Percentiles rank a stretch among this genome's conserved stretches.
Evolutionary conservation across 2,329 filamentous ascomycete species (phyloP).

Genomic region (Amauroascus niger): DNA sequence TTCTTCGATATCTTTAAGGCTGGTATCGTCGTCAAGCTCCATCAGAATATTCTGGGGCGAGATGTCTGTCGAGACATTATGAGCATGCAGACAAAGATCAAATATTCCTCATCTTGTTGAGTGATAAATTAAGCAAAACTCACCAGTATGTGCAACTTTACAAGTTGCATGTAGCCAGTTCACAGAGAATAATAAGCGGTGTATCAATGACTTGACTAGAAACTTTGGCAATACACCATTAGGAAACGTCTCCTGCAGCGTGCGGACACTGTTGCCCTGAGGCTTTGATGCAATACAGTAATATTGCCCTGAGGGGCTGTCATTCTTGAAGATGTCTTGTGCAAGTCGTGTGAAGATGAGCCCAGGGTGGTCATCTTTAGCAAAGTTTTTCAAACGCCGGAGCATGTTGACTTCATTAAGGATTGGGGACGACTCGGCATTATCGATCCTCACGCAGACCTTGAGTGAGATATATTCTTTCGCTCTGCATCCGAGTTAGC

Average conservation of each 20-base stretch:
- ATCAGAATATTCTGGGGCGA: slow-evolving; percentile 17
- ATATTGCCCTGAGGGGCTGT: slow-evolving; percentile 18
- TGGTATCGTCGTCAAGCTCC: slow-evolving; percentile 7
- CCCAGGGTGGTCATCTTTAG: slow-evolving; percentile 16
- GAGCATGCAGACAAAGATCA: too few relatives aligned
- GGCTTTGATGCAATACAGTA: slow-evolving; percentile 22
- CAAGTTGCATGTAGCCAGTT: slow-evolving; percentile 18
- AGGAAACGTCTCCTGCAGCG: slow-evolving; percentile 19
- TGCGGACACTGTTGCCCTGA: slow-evolving; percentile 22
- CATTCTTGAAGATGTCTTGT: slow-evolving; percentile 21
- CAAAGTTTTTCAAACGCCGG: slow-evolving; percentile 14
- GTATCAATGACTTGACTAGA: slow-evolving; percentile 18
- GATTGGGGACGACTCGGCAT: slow-evolving; percentile 15
- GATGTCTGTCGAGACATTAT: too few relatives aligned
- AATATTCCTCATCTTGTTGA: too few relatives aligned
- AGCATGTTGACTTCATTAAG: slow-evolving; percentile 22
- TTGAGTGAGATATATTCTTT: slow-evolving; percentile 20
- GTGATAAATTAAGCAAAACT: too few relatives aligned
- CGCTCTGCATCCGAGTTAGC: too few relatives aligned
- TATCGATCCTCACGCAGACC: slow-evolving; percentile 15
- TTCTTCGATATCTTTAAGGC: slow-evolving; percentile 15
- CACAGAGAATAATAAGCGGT: slow-evolving; percentile 17
- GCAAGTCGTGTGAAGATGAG: slow-evolving; percentile 21
- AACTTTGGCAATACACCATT: slow-evolving; percentile 19
- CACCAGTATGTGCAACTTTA: slow-evolving; percentile 20